Evolutionary conservation across 1,139 yeast species (phyloP).

Genomic region (Keqinozyma sinolaborantium): DNA sequence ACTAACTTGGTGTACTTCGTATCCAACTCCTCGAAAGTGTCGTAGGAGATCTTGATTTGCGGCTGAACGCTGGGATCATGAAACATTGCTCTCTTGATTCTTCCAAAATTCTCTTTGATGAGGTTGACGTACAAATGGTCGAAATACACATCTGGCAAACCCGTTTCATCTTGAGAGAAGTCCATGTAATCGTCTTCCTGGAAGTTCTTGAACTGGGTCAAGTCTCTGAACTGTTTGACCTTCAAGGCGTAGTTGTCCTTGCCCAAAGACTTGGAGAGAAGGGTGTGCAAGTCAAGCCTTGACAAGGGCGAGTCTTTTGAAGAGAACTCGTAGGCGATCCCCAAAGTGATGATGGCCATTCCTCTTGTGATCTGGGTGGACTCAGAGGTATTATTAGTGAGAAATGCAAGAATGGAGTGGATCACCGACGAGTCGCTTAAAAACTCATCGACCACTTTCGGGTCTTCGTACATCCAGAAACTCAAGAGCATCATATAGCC

Average conservation of each 20-base stretch:
- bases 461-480: constrained; percentile 77
- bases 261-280: constrained; percentile 71
- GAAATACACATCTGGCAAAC: constrained; percentile 81
- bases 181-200: constrained; percentile 34
- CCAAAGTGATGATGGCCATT: constrained; percentile 67
- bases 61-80: constrained; percentile 78
- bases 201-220: constrained; percentile 51
- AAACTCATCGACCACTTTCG: constrained; percentile 72
- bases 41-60: constrained; percentile 60
- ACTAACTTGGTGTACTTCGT: constrained; percentile 26
- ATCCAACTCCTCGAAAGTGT: constrained; percentile 64
- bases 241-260: constrained; percentile 74
- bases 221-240: constrained; percentile 68
- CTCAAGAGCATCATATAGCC: constrained; percentile 77
- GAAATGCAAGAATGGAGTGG: constrained; percentile 63
- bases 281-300: constrained; percentile 57
- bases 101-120: constrained; percentile 64
- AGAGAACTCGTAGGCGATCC: constrained; percentile 80
- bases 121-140: constrained; percentile 60
- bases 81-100: constrained; percentile 69
- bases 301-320: constrained; percentile 67
- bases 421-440: constrained; percentile 63
- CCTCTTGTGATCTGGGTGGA: constrained; percentile 68
- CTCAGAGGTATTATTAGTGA: constrained; percentile 60
- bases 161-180: constrained; percentile 62